These are phyloP conservation scores for Solanum appendiculatum DNA, from an alignment of 257 asterid genomes.

Conservation along the genomic window DNA sequence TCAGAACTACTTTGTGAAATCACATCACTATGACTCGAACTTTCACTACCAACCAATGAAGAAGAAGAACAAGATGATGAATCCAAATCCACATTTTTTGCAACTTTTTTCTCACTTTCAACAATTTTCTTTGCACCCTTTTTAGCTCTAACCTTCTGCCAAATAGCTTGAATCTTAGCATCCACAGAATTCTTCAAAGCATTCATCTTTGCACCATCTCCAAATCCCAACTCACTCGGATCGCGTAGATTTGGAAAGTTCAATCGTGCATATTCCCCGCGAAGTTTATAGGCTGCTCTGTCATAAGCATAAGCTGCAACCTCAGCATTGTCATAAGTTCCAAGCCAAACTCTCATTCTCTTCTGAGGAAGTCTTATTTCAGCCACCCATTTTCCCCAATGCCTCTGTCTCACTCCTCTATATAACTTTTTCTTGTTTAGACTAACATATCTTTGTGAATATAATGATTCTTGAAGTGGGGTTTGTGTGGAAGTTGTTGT, in stretches of 20 bases:
- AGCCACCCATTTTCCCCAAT: constrained; percentile 99
- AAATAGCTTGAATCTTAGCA: constrained; percentile 76
- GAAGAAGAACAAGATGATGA: constrained; percentile 1
- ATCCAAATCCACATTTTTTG: constrained; percentile 8
- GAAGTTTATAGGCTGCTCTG: constrained; percentile 92
- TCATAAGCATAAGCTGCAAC: constrained; percentile 98
- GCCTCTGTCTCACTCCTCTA: constrained; percentile 94
- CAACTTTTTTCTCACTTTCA: not conserved
- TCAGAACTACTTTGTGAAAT: constrained; percentile 34
- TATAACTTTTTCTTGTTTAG: constrained; percentile 64
- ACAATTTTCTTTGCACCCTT: constrained; percentile 17
- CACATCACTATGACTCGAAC: constrained; percentile 20
- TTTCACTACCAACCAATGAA: constrained; percentile 8
- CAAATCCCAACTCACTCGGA: constrained; percentile 50
- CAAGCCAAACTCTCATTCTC: constrained; percentile 85
- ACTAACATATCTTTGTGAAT: constrained; percentile 17
- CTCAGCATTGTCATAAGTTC: constrained; percentile 89
- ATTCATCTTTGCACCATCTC: constrained; percentile 30
- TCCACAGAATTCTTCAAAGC: constrained; percentile 74
- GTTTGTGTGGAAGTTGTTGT: not conserved
- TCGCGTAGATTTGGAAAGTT: constrained; percentile 75
- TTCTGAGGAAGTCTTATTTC: constrained; percentile 90
- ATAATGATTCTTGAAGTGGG: constrained; percentile 12
- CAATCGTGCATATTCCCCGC: constrained; percentile 84
- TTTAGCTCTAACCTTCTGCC: constrained; percentile 47